A percentile compares a stretch with the other conserved stretches of the same genome.
phyloP scores from a whole-genome alignment of 1,284 basidiomycete species.

The Sanghuangporus weigelae region DNA sequence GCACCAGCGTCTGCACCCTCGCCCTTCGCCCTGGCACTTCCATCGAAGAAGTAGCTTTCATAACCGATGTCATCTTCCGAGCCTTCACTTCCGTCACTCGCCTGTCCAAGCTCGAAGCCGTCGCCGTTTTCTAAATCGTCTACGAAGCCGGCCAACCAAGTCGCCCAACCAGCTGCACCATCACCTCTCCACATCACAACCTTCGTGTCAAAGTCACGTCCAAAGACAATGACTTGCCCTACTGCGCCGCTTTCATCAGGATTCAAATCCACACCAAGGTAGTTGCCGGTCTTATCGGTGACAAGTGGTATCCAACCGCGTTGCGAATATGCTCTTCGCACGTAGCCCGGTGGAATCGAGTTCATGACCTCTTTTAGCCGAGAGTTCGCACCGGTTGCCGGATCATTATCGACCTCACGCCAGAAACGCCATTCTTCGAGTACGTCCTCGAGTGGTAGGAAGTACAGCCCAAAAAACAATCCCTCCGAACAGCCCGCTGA shows the following conservation, averaged over 20 bases:
- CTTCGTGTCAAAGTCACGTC: conserved; percentile 96
- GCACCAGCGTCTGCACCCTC: conserved; percentile 72
- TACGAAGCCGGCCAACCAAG: conserved; percentile 88
- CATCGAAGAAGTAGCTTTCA: conserved; percentile 81
- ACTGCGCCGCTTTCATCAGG: conserved; percentile 72
- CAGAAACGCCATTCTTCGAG: conserved; percentile 92
- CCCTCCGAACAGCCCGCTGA: conserved; percentile 82
- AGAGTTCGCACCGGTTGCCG: conserved; percentile 70
- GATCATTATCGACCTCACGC: conserved; percentile 86
- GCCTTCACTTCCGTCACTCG: conserved; percentile 46
- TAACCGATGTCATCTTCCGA: conserved; percentile 85
- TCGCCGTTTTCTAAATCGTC: conserved; percentile 92
- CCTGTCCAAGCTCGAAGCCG: conserved; percentile 71
- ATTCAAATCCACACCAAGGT: conserved; percentile 92
- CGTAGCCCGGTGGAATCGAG: conserved; percentile 89
- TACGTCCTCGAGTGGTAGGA: conserved; percentile 85
- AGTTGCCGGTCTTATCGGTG: conserved; percentile 92
- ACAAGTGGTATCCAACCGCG: conserved; percentile 96
- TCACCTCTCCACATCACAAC: conserved; percentile 92
- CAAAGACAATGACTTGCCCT: conserved; percentile 97
- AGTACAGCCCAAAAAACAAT: conserved; percentile 80
- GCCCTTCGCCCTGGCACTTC: conserved; percentile 65
- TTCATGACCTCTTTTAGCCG: conserved; percentile 76
- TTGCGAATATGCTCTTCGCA: conserved; percentile 86
- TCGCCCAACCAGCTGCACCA: conserved; percentile 89